These are phyloP conservation scores for Hanseniaspora pseudoguilliermondii DNA, from an alignment of 805 yeast species.

Conservation along the genomic window DNA sequence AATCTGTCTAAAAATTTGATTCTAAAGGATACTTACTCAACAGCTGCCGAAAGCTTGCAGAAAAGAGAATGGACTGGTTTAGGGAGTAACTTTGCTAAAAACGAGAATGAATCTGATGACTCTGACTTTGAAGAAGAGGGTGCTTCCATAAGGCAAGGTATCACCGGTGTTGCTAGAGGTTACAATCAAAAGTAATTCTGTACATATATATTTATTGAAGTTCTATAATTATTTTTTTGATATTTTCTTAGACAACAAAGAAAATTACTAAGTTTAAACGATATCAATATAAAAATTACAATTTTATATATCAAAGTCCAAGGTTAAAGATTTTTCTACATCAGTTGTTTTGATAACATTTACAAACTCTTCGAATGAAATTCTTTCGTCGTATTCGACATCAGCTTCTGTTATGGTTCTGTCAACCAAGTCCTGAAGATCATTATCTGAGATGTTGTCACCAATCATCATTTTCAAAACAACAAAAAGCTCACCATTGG, in stretches of 20 bases:
- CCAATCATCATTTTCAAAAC: conserved; percentile 97
- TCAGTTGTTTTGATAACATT: conserved; percentile 45
- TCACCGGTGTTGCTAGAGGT: conserved; percentile 81
- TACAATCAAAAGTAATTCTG: conserved; percentile 28
- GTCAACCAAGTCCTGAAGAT: conserved; percentile 92
- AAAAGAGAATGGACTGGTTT: conserved; percentile 74
- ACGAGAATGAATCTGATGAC: conserved; percentile 27
- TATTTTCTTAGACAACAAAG: background rate
- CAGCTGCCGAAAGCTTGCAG: conserved; percentile 70
- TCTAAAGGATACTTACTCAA: conserved; percentile 69
- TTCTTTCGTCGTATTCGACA: conserved; percentile 69
- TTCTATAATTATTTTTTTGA: background rate
- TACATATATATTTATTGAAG: background rate
- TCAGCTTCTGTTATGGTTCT: conserved; percentile 92
- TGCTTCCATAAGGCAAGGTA: conserved; percentile 70
- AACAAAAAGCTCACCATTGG: conserved; percentile 86
- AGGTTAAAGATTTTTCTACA: conserved; percentile 47
- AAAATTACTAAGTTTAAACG: background rate
- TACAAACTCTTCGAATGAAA: conserved; percentile 78
- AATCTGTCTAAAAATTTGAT: conserved; percentile 47
- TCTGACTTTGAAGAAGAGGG: conserved; percentile 42
- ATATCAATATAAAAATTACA: background rate
- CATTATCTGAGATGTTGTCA: conserved; percentile 68
- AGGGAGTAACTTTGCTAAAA: conserved; percentile 59
- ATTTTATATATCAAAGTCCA: conserved; percentile 29